Base-by-base conservation (phyloP, 106 monocot genomes). In the Allium cepa region DNA sequence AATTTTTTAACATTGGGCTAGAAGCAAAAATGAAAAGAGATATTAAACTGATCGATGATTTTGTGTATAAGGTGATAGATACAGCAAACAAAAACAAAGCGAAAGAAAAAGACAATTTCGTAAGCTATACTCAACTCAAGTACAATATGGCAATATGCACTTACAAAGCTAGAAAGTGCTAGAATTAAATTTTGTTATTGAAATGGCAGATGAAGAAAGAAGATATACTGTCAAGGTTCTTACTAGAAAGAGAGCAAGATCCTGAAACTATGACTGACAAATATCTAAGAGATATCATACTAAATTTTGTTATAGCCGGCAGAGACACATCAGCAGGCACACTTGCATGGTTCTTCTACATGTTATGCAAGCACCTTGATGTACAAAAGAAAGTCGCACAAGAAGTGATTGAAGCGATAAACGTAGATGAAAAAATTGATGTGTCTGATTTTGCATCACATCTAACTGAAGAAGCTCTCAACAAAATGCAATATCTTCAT, bases 401-500 rank as follows among this genome's bases (percentile, higher is more conserved):
- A 56, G 87, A 83, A 66, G 78, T 76, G 16, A 81, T n/a, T 26
- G 71, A 65, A 66, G 74, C 77, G 4, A 80, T 74, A 1, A 50
- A 15, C 45, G 11, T 4, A 50, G 22, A 14, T 17, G 11, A 9
- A 10, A 55, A 7, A 2, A 36, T 49, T 13, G 17, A 1, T 2
- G 1, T 36, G 3, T 7, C 22, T 4, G 64, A 84, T 26, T 87
- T 87, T 18, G 11, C 55, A 1, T 12, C 12, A 15, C 22, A 50
- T 11, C 53, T 92, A 17, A 82, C 79, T 0, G 84, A 84, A 18
- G 81, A 88, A 58, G 68, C 69, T 1, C 73, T 87, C 26, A 74
- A 71, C 76, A 65, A 57, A 7, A 82, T 92, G 91, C 91, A 84
- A 8, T 92, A 87, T 67, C 87, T 91, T 7, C 84, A 87, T 56